Evolutionary conservation across 257 asterid species (phyloP).

Genomic region (Fraxinus quadrangulata): DNA sequence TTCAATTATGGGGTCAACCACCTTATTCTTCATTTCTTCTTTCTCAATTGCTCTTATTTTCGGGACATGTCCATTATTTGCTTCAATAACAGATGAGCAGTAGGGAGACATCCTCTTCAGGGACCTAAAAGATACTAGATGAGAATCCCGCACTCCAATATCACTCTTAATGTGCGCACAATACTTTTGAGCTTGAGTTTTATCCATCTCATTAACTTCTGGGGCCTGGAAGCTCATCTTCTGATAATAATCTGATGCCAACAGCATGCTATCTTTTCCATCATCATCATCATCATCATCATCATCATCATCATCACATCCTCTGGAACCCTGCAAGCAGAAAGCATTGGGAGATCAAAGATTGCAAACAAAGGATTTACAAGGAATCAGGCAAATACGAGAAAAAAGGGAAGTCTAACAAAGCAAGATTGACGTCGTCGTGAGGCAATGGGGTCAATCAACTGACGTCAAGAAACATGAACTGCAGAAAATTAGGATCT

Average conservation of each 20-base stretch:
- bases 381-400: conserved; percentile 10
- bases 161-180: conserved; percentile 19
- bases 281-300: conserved; percentile 39
- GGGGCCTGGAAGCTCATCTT: conserved; percentile 36
- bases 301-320: conserved; percentile 38
- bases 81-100: conserved; percentile 47
- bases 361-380: conserved; percentile 10
- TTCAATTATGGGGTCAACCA: conserved; percentile 39
- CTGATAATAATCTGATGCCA: conserved; percentile 37
- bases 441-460: too few relatives aligned
- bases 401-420: conserved; percentile 5
- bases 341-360: conserved; percentile 29
- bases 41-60: conserved; percentile 51
- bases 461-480: neutral
- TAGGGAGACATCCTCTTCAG: conserved; percentile 51
- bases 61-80: conserved; percentile 38
- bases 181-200: conserved; percentile 30
- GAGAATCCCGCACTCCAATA: conserved; percentile 38
- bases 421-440: neutral
- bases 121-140: conserved; percentile 42
- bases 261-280: conserved; percentile 39
- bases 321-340: conserved; percentile 46
- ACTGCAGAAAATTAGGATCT: neutral
- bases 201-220: conserved; percentile 32
- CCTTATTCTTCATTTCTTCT: conserved; percentile 38